Evolutionary conservation across 352 stramenopile species (phyloP), one percentile per base, ranked within the genome.

Genomic region (Phytophthora podocarpi): DNA sequence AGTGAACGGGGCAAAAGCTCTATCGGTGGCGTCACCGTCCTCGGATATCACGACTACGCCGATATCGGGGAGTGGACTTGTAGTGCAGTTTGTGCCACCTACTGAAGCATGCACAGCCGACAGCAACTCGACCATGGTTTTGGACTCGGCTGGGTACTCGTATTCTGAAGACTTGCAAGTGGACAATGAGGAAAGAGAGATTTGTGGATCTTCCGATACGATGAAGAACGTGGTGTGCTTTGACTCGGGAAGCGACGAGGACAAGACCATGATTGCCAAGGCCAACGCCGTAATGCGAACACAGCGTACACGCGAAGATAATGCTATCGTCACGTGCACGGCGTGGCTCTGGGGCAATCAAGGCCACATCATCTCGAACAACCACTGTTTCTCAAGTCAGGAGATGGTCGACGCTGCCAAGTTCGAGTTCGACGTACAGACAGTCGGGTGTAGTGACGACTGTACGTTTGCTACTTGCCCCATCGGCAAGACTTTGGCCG

Each of bases 351-450:
- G 74, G 70, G 70, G 80, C 24, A 84, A 74, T 43, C 65, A 86
- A 53, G 77, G 80, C 36, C 80, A 90, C 52, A 57, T 90, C 20
- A 72, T 90, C 42, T 87, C 80, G 45, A 90, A 90, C 71, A 81
- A 85, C 49, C 79, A 86, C 64, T 72, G 64, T 43, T 82, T 90
- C 46, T 72, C 58, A 8, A 69, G 51, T 13, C 59, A 72, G 35
- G 51, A 64, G 27, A 82, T 82, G 73, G 73, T 82, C 28, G 70
- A 77, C 42, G 70, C 70, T 5, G 53, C 72, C 20, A 68, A 64
- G 28, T 78, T 65, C 43, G 80, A 90, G 64, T 89, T 90, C 28
- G 83, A 79, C 16, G 80, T 84, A 15, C 70, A 92, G 64, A 71
- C 75, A 20, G 27, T 64, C 16, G 51, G 69, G 13, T 91, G 82